Base-by-base conservation (phyloP, 768 basidiomycete species). In the Lactarius hengduanensis region DNA sequence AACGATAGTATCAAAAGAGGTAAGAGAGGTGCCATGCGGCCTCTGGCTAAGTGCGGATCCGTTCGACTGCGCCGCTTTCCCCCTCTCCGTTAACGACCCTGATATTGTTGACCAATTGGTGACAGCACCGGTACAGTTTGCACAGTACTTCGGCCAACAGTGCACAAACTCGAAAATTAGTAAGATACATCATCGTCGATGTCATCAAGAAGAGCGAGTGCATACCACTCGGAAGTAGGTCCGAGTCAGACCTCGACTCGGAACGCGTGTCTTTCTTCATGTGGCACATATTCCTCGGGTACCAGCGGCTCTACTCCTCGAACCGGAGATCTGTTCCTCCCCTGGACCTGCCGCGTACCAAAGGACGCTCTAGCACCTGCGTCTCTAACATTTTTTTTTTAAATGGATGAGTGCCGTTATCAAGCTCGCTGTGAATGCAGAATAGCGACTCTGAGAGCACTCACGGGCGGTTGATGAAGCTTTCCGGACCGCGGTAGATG, bases 401-500 rank as follows among this genome's bases (percentile, higher is more conserved):
- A 26, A 26, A 26, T 32, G 32, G 13, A 40, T n/a, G 43, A 20
- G 45, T 11, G 22, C 4, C 54, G 15, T 26, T 53, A 15, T 26
- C 30, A 50, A 36, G 30, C 9, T n/a, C 11, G 22, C n/a, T 22
- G 32, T 6, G 36, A 30, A 41, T 22, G 13, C 16, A 38, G 8
- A 5, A 36, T 2, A 7, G 13, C 0, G 5, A 8, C 20, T 6
- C 8, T 9, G 30, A 30, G n/a, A 26, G 41, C 45, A 76, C 81
- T 70, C 64, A 86, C 86, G 82, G 82, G 69, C 74, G 78, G 72
- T 86, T 86, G 61, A 87, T 64, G 38, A 84, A 73, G 59, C 80
- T 83, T 63, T 89, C 86, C 1, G 79, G 69, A 20, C 86, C 87
- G 4, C 79, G 80, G 74, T 81, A 88, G 59, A 90, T 62, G 69